These are phyloP conservation scores for Mycena vitilis DNA, from an alignment of 768 basidiomycete species.

Conservation along the genomic window DNA sequence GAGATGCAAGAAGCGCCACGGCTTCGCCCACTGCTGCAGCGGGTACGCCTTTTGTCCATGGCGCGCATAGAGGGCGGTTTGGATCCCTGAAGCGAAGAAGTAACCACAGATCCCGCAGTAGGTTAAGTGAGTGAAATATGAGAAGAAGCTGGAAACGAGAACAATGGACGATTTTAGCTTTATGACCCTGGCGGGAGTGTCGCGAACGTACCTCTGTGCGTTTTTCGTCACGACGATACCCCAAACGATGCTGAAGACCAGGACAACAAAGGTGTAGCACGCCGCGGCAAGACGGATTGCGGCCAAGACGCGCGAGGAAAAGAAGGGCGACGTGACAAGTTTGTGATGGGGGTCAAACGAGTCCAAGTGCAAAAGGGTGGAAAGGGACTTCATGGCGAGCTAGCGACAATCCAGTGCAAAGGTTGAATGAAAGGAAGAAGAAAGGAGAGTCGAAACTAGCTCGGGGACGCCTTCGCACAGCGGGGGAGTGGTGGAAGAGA, in stretches of 20 bases:
- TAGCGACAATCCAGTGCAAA: not conserved
- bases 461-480: slow-evolving; percentile 32
- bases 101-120: slow-evolving; percentile 58
- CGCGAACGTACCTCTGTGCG: slow-evolving; percentile 42
- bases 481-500: slow-evolving; percentile 17
- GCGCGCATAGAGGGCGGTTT: slow-evolving; percentile 51
- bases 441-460: slow-evolving; percentile 13
- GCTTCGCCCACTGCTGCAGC: slow-evolving; percentile 57
- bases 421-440: slow-evolving; percentile 10
- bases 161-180: slow-evolving; percentile 8
- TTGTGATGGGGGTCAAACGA: slow-evolving; percentile 55
- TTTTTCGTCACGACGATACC: slow-evolving; percentile 36
- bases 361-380: slow-evolving; percentile 24
- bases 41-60: slow-evolving; percentile 48
- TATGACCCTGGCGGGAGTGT: not conserved
- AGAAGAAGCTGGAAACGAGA: slow-evolving; percentile 50
- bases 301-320: slow-evolving; percentile 52
- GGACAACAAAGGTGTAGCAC: slow-evolving; percentile 48
- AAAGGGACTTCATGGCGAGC: slow-evolving; percentile 27
- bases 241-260: slow-evolving; percentile 42
- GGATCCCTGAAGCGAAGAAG: slow-evolving; percentile 58
- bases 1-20: slow-evolving; percentile 56
- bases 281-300: slow-evolving; percentile 53
- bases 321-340: slow-evolving; percentile 57
- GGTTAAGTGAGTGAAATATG: slow-evolving; percentile 60